phyloP scores from a whole-genome alignment of 2,329 filamentous ascomycete species.

The Trichoderma aggressivum region DNA sequence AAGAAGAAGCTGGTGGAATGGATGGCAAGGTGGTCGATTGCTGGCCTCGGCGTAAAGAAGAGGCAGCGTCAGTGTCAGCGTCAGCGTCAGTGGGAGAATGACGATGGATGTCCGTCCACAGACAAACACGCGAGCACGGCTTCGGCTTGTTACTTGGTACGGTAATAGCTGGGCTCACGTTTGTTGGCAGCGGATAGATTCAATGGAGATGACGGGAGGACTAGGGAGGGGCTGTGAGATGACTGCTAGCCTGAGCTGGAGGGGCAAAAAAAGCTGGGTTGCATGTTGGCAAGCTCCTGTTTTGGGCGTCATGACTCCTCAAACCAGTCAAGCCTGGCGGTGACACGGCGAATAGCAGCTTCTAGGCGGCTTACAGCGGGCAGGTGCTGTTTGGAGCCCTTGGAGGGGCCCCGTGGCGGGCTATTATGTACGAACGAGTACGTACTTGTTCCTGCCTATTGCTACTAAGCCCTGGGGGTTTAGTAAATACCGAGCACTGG shows the following conservation, averaged over 20 bases:
- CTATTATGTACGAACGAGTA: too few relatives aligned
- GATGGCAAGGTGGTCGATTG: neutral
- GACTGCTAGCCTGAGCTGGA: conserved; percentile 17
- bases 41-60: neutral
- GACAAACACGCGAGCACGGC: conserved; percentile 1
- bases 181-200: neutral
- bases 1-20: neutral
- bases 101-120: neutral
- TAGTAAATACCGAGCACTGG: neutral
- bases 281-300: neutral
- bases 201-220: conserved; percentile 3
- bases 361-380: neutral
- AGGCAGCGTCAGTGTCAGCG: neutral
- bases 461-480: neutral
- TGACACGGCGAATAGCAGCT: conserved; percentile 23
- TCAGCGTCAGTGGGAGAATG: neutral
- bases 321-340: conserved; percentile 20
- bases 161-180: neutral
- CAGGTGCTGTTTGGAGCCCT: neutral
- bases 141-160: too few relatives aligned
- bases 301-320: neutral
- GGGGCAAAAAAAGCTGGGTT: conserved; percentile 21
- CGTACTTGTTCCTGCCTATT: neutral
- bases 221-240: neutral
- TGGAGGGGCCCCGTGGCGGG: neutral